Evolutionary conservation across 805 yeast genomes (phyloP), one percentile per base, ranked within the genome.

Genomic region (Metschnikowia baotianmanensis): DNA sequence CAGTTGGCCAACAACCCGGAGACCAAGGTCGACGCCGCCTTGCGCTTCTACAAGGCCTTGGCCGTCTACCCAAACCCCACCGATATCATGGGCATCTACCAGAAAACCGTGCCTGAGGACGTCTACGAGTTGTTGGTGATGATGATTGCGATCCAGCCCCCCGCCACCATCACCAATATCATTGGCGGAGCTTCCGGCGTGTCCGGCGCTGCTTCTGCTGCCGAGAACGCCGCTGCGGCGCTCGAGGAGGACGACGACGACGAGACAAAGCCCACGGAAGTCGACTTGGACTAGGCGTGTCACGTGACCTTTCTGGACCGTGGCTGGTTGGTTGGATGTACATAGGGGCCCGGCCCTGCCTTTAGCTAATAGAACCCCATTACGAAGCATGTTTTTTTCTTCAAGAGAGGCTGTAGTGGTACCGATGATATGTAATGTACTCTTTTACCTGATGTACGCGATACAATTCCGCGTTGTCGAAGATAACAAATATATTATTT

Each of bases 41-140:
- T 90, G 52, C 77, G 83, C 52, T 93, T 89, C 76, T 93, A 93
- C 78, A 86, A 87, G 65, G 98, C 97, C 11, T 74, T 93, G 59
- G 78, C 87, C 30, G 90, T 89, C 36, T 91, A 90, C 65, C 98
- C 99, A 47, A 83, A 85, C 64, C 99, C 99, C 45, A 83, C 95
- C 42, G 96, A 88, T 57, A 79, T 93, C 55, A 75, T 93, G 61
- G 84, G 83, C 37, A 82, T 91, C 56, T 91, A 87, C 69, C 96
- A 91, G 72, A 85, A 85, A 72, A 77, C 90, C 38, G 80, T 91
- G 50, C 90, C 93, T 38, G 83, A 82, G 59, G 81, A 78, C 33
- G 82, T 90, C 43, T 82, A 88, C 61, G 96, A 89, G 59, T 72
- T 82, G 53, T 76, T 91, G 53, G 85, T 89, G 54, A 76, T 84